phyloP scores from a whole-genome alignment of 129 eudicot species.

The Logfia minima region DNA sequence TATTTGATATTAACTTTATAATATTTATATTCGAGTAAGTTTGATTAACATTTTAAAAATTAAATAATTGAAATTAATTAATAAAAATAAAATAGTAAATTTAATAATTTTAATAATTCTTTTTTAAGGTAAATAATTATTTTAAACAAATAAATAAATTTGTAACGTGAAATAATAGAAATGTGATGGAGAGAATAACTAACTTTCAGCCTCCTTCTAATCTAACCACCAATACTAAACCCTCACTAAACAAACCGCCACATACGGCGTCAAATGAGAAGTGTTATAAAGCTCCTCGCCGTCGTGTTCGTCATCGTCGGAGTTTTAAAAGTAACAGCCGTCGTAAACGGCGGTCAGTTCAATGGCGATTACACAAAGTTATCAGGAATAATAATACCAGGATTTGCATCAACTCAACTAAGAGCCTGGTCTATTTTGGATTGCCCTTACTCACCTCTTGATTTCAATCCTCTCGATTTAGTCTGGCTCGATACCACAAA shows the following conservation, averaged over 20 bases:
- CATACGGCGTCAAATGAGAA: constrained; percentile 23
- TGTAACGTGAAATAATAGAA: too few species aligned
- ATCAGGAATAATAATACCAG: constrained; percentile 90
- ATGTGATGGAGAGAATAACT: too few species aligned
- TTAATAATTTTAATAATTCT: too few species aligned
- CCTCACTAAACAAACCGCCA: constrained; percentile 14
- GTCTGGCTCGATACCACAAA: constrained; percentile 99
- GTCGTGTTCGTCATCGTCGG: constrained; percentile 38
- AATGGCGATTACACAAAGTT: constrained; percentile 50
- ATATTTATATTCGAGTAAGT: too few species aligned
- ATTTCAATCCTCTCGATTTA: constrained; percentile 95
- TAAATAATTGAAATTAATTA: too few species aligned
- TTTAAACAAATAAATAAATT: too few species aligned
- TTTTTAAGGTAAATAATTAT: too few species aligned
- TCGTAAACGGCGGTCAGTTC: constrained; percentile 45
- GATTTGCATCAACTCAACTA: constrained; percentile 93
- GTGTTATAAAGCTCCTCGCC: constrained; percentile 16
- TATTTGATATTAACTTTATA: too few species aligned
- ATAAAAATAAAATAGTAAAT: too few species aligned
- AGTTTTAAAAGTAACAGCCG: constrained; percentile 28
- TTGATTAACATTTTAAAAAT: too few species aligned
- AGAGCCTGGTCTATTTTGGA: constrained; percentile 96
- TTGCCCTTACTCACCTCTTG: constrained; percentile 95
- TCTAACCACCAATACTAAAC: not conserved
- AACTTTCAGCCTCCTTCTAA: constrained; percentile 5